Evolutionary conservation across 768 basidiomycete species (phyloP).

Genomic region (Panus rudis): DNA sequence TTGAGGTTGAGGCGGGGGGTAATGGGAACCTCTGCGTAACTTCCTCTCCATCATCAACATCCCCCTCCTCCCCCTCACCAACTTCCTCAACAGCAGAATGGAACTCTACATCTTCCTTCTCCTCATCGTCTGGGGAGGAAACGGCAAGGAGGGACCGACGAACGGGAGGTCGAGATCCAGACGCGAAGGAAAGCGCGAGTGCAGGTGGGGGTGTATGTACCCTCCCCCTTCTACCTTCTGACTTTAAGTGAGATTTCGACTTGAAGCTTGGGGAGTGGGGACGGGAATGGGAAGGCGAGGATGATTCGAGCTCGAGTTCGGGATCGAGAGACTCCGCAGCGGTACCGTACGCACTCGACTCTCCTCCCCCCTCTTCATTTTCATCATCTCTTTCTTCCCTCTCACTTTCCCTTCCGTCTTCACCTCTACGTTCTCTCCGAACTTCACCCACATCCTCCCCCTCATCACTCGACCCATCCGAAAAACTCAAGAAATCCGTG

Average conservation of each 20-base stretch:
- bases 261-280: slow-evolving; percentile 6
- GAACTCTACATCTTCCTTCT: too few species aligned
- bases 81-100: too few species aligned
- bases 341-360: slow-evolving; percentile 2
- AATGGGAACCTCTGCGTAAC: slow-evolving; percentile 5
- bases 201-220: slow-evolving; percentile 2
- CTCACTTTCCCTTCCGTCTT: too few species aligned
- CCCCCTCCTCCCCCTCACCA: too few species aligned
- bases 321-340: not conserved
- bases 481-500: slow-evolving; percentile 8
- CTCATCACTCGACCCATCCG: slow-evolving; percentile 7
- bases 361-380: slow-evolving; percentile 7
- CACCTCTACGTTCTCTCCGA: too few species aligned
- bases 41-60: too few species aligned
- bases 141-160: too few species aligned
- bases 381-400: not conserved
- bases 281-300: slow-evolving; percentile 7
- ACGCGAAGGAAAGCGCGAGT: slow-evolving; percentile 5
- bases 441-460: slow-evolving; percentile 1
- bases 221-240: slow-evolving; percentile 1
- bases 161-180: too few species aligned
- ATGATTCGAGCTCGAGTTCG: slow-evolving; percentile 5
- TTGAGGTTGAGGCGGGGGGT: slow-evolving; percentile 3
- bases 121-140: too few species aligned
- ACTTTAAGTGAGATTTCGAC: not conserved